Percentiles rank a stretch among this genome's conserved stretches.
phyloP scores from a whole-genome alignment of 2,329 filamentous ascomycete species.

The Cordyceps cicadae region DNA sequence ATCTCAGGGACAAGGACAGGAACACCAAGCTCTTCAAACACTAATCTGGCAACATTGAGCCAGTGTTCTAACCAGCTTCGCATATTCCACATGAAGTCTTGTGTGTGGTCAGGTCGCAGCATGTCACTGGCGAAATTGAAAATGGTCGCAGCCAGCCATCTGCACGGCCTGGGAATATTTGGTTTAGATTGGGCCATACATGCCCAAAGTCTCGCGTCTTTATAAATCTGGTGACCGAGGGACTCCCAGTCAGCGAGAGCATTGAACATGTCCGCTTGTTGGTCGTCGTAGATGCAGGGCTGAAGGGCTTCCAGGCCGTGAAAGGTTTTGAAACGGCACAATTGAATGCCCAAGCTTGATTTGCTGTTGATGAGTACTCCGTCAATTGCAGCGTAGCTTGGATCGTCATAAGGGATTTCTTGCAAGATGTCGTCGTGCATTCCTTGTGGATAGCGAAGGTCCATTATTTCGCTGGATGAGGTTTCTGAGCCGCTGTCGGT shows the following conservation, averaged over 20 bases:
- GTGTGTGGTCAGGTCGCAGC: conserved; percentile 15
- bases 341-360: not conserved
- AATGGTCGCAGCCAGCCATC: conserved; percentile 24
- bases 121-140: conserved; percentile 25
- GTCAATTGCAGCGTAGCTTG: conserved; percentile 16
- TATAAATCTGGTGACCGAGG: conserved; percentile 20
- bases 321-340: conserved; percentile 23
- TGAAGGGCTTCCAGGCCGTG: conserved; percentile 21
- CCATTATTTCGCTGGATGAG: not conserved
- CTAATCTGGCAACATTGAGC: conserved; percentile 20
- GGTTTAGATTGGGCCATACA: conserved; percentile 20
- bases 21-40: conserved; percentile 18
- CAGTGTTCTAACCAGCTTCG: conserved; percentile 23
- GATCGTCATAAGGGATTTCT: conserved; percentile 19
- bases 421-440: not conserved
- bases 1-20: conserved; percentile 14
- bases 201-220: conserved; percentile 23
- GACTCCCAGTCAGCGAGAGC: conserved; percentile 17
- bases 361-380: not conserved
- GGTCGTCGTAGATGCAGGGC: conserved; percentile 20
- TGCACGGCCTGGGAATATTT: conserved; percentile 21
- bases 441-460: not conserved
- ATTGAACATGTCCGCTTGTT: conserved; percentile 17
- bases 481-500: not conserved
- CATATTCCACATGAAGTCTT: conserved; percentile 18